Percentiles rank a stretch among this genome's conserved stretches.
Conservation (phyloP, 371 early-diverging fungal species). For the Haplosporangium sp. region DNA sequence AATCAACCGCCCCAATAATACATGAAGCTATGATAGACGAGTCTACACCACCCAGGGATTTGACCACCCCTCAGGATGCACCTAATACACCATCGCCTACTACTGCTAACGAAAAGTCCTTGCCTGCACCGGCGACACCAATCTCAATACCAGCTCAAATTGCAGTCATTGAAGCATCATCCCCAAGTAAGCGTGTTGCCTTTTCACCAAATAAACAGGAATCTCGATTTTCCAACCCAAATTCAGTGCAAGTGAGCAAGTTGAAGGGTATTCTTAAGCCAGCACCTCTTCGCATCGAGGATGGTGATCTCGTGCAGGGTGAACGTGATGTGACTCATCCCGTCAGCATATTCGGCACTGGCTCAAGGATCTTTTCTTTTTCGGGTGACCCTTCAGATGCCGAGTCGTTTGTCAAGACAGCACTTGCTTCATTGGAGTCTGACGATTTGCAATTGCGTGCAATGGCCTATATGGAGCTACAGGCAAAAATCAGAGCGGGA, state of each 20-base stretch:
- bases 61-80: not conserved
- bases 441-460: conserved; percentile 17
- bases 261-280: conserved; percentile 34
- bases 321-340: not conserved
- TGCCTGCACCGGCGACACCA: conserved; percentile 3
- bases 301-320: not conserved
- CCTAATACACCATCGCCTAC: not conserved
- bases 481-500: conserved; percentile 17
- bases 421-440: conserved; percentile 13
- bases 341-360: not conserved
- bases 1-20: not conserved
- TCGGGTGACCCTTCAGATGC: not conserved
- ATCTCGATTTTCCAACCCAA: conserved; percentile 27
- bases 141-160: conserved; percentile 30
- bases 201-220: conserved; percentile 43
- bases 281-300: conserved; percentile 8
- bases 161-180: conserved; percentile 32
- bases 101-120: not conserved
- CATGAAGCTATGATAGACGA: not conserved
- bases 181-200: conserved; percentile 38
- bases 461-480: conserved; percentile 15
- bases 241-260: not conserved
- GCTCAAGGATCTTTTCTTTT: not conserved
- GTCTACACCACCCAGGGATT: not conserved
- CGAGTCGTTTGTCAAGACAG: conserved; percentile 14